These are phyloP conservation scores for Mucor saturninus DNA, from an alignment of 371 early-diverging fungal genomes.

Conservation along the genomic window DNA sequence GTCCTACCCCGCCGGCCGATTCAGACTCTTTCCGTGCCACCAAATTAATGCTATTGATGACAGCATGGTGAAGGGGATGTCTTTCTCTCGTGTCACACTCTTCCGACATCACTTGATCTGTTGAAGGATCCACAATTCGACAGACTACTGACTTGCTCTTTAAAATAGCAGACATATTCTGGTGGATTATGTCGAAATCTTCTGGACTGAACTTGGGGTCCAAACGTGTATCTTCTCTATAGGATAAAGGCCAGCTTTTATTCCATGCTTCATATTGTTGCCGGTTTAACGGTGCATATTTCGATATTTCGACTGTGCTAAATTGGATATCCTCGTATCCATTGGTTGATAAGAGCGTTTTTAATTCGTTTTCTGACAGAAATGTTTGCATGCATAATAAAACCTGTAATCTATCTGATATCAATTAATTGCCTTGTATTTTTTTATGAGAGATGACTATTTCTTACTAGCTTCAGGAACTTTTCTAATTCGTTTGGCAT, in stretches of 20 bases:
- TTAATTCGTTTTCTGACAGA: constrained; percentile 20
- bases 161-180: constrained; percentile 42
- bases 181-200: constrained; percentile 40
- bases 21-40: constrained; percentile 44
- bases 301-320: constrained; percentile 37
- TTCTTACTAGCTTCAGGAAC: constrained; percentile 6
- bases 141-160: constrained; percentile 27
- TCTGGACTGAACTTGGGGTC: constrained; percentile 52
- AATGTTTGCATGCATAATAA: constrained; percentile 35
- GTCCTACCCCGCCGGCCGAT: constrained; percentile 18
- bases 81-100: constrained; percentile 51
- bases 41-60: constrained; percentile 61
- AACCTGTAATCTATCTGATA: constrained; percentile 12
- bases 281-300: constrained; percentile 58
- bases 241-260: constrained; percentile 62
- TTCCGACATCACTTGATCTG: constrained; percentile 46
- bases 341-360: constrained; percentile 19
- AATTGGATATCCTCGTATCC: constrained; percentile 25
- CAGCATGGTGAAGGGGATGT: constrained; percentile 67
- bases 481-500: constrained; percentile 53
- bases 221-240: constrained; percentile 61
- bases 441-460: neutral
- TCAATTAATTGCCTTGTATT: neutral
- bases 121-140: constrained; percentile 57
- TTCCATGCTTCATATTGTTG: constrained; percentile 66